These are phyloP conservation scores for California macrophylla DNA, from an alignment of 441 rosid genomes.

Conservation along the genomic window DNA sequence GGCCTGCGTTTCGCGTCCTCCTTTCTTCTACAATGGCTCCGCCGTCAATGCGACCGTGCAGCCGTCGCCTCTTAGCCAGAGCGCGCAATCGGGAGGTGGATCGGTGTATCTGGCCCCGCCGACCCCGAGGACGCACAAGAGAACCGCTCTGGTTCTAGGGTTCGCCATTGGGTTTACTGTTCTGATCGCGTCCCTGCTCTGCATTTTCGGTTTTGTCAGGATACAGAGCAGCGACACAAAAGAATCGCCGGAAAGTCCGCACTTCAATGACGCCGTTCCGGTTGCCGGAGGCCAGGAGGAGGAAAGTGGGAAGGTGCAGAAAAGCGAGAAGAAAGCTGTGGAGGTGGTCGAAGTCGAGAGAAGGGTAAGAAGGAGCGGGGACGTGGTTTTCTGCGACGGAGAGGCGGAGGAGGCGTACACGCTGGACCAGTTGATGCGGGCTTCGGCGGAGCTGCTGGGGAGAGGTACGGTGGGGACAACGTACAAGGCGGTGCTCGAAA, in stretches of 20 bases:
- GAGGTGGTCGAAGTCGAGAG: constrained; percentile 9
- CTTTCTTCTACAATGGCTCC: constrained; percentile 37
- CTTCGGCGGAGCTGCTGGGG: constrained; percentile 77
- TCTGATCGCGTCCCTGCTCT: constrained; percentile 31
- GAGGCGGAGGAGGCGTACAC: constrained; percentile 46
- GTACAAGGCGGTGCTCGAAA: constrained; percentile 68
- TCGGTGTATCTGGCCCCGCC: constrained; percentile 36
- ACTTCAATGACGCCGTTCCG: neutral
- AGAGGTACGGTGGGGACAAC: constrained; percentile 69
- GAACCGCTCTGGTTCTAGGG: constrained; percentile 36
- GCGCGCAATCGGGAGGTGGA: constrained; percentile 40
- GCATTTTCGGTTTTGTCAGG: constrained; percentile 29
- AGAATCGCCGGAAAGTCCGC: constrained; percentile 22
- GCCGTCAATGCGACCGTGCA: constrained; percentile 32
- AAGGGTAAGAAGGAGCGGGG: constrained; percentile 35
- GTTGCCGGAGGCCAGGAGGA: neutral
- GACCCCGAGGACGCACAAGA: constrained; percentile 25
- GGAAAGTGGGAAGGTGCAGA: constrained; percentile 4
- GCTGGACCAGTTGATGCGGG: constrained; percentile 77
- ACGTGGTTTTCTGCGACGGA: constrained; percentile 52
- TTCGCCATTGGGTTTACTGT: constrained; percentile 41
- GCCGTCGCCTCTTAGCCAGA: constrained; percentile 40
- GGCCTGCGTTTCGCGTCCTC: constrained; percentile 42
- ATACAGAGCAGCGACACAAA: constrained; percentile 28
- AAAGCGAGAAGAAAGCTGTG: constrained; percentile 30